A percentile compares a stretch with the other conserved stretches of the same genome.
phyloP scores from a whole-genome alignment of 768 basidiomycete genomes.

The Asterophora lycoperdoides region DNA sequence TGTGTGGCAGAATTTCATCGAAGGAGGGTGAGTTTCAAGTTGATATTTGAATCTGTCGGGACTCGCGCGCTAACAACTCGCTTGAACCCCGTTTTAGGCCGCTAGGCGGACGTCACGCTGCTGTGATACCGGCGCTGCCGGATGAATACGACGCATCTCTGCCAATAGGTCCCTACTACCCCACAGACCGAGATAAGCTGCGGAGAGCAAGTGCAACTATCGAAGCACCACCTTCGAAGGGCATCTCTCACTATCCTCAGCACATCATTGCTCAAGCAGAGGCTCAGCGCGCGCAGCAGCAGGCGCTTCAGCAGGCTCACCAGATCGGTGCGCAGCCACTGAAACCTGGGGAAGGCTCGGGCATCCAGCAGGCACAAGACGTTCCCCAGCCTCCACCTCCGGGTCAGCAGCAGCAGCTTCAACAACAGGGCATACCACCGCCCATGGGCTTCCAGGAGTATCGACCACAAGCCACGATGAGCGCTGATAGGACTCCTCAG shows the following conservation, averaged over 20 bases:
- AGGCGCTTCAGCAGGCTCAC: conserved; percentile 21
- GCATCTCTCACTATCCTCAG: conserved; percentile 45
- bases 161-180: conserved; percentile 46
- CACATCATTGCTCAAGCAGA: conserved; percentile 43
- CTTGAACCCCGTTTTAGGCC: conserved; percentile 38
- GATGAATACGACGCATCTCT: conserved; percentile 60
- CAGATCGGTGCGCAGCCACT: conserved; percentile 18
- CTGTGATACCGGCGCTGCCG: conserved; percentile 75
- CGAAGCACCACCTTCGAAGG: conserved; percentile 27
- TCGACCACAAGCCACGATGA: conserved; percentile 4
- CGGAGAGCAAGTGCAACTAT: conserved; percentile 26
- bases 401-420: conserved; percentile 2
- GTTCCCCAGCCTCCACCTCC: background rate
- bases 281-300: conserved; percentile 28
- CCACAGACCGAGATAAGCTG: conserved; percentile 30
- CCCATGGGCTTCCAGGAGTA: conserved; percentile 6
- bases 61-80: conserved; percentile 1
- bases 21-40: conserved; percentile 68
- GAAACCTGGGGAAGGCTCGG: conserved; percentile 6
- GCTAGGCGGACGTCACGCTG: conserved; percentile 76
- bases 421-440: too few relatives aligned
- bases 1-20: conserved; percentile 82
- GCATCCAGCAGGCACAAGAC: conserved; percentile 2
- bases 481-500: conserved; percentile 8
- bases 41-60: conserved; percentile 7